Percentiles rank a stretch among this genome's conserved stretches.
Conservation (phyloP, 352 stramenopile species). For the Stramenopiles sp. region DNA sequence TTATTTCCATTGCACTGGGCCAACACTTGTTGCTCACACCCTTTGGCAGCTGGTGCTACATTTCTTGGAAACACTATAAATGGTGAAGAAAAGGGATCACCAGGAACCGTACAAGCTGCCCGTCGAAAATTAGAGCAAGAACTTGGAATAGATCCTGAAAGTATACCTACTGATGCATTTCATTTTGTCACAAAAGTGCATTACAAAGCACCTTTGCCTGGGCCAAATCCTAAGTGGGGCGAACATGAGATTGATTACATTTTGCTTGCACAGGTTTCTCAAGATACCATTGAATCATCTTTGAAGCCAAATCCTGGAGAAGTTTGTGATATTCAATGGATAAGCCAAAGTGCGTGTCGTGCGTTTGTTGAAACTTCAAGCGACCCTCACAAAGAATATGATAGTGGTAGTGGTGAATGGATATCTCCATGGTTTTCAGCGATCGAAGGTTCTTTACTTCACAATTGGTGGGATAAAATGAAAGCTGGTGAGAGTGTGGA, state of each 20-base stretch:
- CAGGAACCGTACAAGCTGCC: constrained; percentile 55
- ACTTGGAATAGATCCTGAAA: constrained; percentile 49
- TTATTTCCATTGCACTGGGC: constrained; percentile 95
- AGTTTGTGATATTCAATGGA: constrained; percentile 48
- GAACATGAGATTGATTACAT: constrained; percentile 97
- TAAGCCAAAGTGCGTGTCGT: constrained; percentile 23
- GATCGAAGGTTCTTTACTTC: constrained; percentile 32
- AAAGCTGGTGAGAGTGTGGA: no score
- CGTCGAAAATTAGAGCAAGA: constrained; percentile 93
- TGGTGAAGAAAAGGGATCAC: constrained; percentile 26
- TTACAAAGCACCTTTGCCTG: constrained; percentile 47
- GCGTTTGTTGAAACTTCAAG: constrained; percentile 14
- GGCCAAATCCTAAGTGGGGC: constrained; percentile 31
- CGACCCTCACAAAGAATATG: no score
- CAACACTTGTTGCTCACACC: constrained; percentile 96
- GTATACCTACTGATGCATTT: constrained; percentile 41
- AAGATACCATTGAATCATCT: constrained; percentile 23
- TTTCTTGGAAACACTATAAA: no score
- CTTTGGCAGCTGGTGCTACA: constrained; percentile 44
- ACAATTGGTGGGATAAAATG: constrained; percentile 35
- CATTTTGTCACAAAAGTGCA: constrained; percentile 84
- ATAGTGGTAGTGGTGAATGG: constrained; percentile 10
- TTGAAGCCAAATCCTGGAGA: constrained; percentile 64
- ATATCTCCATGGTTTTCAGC: constrained; percentile 34
- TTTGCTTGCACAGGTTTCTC: constrained; percentile 27